phyloP scores from a whole-genome alignment of 2,329 filamentous ascomycete species.

The Fusarium guadeloupense region DNA sequence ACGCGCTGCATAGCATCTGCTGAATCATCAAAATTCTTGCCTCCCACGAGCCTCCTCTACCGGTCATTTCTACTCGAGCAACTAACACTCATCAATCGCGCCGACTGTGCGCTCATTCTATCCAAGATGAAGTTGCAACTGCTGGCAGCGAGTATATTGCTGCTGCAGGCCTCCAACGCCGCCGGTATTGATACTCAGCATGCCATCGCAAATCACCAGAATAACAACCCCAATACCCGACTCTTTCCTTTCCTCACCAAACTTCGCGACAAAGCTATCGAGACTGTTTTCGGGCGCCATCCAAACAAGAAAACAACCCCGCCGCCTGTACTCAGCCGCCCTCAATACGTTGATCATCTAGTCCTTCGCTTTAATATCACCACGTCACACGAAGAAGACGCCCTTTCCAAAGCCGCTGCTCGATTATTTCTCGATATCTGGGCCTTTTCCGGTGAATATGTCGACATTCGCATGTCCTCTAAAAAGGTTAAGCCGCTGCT shows the following conservation, averaged over 20 bases:
- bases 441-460: slow-evolving; percentile 82
- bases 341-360: slow-evolving; percentile 79
- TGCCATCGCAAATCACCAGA: slow-evolving; percentile 25
- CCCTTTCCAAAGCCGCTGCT: slow-evolving; percentile 76
- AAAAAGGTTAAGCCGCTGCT: slow-evolving; percentile 82
- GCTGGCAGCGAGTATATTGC: slow-evolving; percentile 38
- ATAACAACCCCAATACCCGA: slow-evolving; percentile 27
- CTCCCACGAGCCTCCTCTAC: too few relatives aligned
- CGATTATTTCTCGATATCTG: slow-evolving; percentile 89
- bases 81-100: slow-evolving; percentile 3
- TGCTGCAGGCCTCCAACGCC: slow-evolving; percentile 42
- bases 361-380: slow-evolving; percentile 88
- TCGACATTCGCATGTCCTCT: slow-evolving; percentile 83
- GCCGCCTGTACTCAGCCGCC: slow-evolving; percentile 46
- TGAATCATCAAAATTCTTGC: not conserved
- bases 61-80: too few relatives aligned
- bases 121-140: slow-evolving; percentile 42
- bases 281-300: slow-evolving; percentile 60
- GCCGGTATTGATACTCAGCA: slow-evolving; percentile 45
- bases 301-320: slow-evolving; percentile 44
- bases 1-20: too few relatives aligned
- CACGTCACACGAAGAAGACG: slow-evolving; percentile 71
- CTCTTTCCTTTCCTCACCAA: slow-evolving; percentile 61
- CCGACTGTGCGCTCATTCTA: slow-evolving; percentile 3
- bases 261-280: slow-evolving; percentile 60